Evolutionary conservation across 495 filamentous ascomycete species (phyloP), one percentile per base, ranked within the genome.

Genomic region (Penicillium roqueforti): DNA sequence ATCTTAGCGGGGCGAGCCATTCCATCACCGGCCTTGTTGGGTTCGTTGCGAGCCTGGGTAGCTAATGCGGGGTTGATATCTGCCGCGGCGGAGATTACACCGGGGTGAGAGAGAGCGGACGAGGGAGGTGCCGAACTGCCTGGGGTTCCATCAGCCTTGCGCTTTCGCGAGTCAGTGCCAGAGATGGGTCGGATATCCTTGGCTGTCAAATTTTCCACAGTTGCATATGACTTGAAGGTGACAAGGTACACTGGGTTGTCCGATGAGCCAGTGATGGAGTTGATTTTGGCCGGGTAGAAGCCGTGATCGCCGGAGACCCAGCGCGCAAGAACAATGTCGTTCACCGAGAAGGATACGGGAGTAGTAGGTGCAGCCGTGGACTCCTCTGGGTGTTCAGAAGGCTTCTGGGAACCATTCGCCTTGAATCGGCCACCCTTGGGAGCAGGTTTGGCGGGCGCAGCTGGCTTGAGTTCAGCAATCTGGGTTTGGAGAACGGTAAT

Each of bases 231-330:
- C 71, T 92, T 91, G 78, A 97, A 98, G 47, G 86, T 92, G 56
- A 98, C 92, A 45, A 88, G 85, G 67, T 97, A 98, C 46, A 96
- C 85, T 14, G 92, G 95, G 31, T 87, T 86, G 48, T 83, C 87
- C 18, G 86, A 85, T 4, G 90, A 93, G 56, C 93, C 93, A 34
- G 92, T 97, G 58, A 96, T 92, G 28, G 88, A 91, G 16, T 87
- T 93, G 71, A 98, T 95, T 53, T 88, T 84, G 36, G 95, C 93
- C 28, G 89, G 87, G 74, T 97, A 97, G 78, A 92, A 96, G 7
- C 80, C 78, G 63, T 88, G 88, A 68, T 97, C 93, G 38, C 90
- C 92, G 4, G 89, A 87, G 31, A 87, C 74, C 91, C 91, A 98
- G 67, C 88, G 88, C 22, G 92, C 93, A 67, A 95, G 77, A 34